These are phyloP conservation scores for Plantago major DNA, from an alignment of 257 asterid genomes.

Conservation along the genomic window DNA sequence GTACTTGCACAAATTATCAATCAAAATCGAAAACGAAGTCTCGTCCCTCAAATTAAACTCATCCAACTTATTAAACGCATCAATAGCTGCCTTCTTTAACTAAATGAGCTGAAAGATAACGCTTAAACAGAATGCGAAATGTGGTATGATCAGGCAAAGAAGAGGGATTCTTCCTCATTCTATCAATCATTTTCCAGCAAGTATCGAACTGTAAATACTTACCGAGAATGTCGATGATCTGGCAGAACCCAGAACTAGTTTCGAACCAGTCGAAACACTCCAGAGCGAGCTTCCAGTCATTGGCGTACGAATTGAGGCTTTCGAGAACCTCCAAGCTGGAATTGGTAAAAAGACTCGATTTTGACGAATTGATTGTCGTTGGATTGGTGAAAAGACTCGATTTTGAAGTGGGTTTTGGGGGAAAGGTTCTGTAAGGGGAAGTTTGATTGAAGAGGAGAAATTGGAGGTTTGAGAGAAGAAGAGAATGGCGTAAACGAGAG, in stretches of 20 bases:
- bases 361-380: no score
- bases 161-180: slow-evolving; percentile 33
- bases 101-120: slow-evolving; percentile 72
- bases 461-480: slow-evolving; percentile 26
- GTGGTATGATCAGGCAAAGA: slow-evolving; percentile 68
- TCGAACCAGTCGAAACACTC: slow-evolving; percentile 93
- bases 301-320: slow-evolving; percentile 61
- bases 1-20: slow-evolving; percentile 84
- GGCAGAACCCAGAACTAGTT: slow-evolving; percentile 40
- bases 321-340: slow-evolving; percentile 51
- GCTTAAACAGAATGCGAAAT: slow-evolving; percentile 65
- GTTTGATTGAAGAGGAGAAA: slow-evolving; percentile 26
- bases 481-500: slow-evolving; percentile 23
- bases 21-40: slow-evolving; percentile 58
- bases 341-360: no score
- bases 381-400: slow-evolving; percentile 18
- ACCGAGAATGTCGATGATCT: slow-evolving; percentile 68
- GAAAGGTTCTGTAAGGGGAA: slow-evolving; percentile 22
- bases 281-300: slow-evolving; percentile 78
- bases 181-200: slow-evolving; percentile 58
- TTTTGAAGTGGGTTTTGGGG: slow-evolving; percentile 23
- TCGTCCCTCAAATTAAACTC: slow-evolving; percentile 69
- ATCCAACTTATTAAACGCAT: slow-evolving; percentile 49
- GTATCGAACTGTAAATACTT: slow-evolving; percentile 74
- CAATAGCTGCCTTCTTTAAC: slow-evolving; percentile 77